Conservation (phyloP, 1,139 yeast genomes). For the Waltiozyma sp. region DNA sequence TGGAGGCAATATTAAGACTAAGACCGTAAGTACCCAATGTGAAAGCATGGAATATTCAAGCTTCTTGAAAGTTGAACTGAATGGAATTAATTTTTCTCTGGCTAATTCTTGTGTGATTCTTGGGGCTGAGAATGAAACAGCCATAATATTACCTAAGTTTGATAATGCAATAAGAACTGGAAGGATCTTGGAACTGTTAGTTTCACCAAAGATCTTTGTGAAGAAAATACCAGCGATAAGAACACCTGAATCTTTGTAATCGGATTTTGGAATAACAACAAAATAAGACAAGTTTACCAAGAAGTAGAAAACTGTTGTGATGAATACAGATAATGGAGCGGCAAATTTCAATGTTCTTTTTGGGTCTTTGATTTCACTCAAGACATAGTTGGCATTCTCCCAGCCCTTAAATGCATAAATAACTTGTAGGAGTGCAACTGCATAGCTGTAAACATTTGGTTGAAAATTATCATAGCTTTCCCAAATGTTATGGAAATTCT, state of each 20-base stretch:
- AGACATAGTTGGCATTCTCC: conserved; percentile 45
- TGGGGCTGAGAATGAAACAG: conserved; percentile 40
- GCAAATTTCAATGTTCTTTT: conserved; percentile 35
- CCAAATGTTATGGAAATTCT: conserved; percentile 25
- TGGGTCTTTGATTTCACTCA: conserved; percentile 40
- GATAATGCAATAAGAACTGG: conserved; percentile 38
- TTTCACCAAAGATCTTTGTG: conserved; percentile 34
- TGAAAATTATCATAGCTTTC: conserved; percentile 15
- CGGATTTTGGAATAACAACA: conserved; percentile 36
- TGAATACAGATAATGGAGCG: conserved; percentile 36
- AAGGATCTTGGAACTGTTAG: conserved; percentile 30
- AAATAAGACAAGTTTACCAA: conserved; percentile 35
- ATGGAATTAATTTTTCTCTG: conserved; percentile 34
- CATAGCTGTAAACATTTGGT: conserved; percentile 22
- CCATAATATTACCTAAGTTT: conserved; percentile 40
- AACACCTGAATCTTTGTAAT: conserved; percentile 36
- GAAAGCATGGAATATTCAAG: conserved; percentile 22
- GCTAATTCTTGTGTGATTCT: conserved; percentile 41
- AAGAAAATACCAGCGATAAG: conserved; percentile 41
- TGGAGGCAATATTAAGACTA: conserved; percentile 36
- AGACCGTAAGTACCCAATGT: conserved; percentile 39
- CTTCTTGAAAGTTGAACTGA: conserved; percentile 26
- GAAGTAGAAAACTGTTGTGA: conserved; percentile 33
- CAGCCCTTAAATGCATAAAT: conserved; percentile 54
- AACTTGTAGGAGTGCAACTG: conserved; percentile 46